Evolutionary conservation across 2,329 filamentous ascomycete species (phyloP).

Genomic region (Fusarium fracticaudum): DNA sequence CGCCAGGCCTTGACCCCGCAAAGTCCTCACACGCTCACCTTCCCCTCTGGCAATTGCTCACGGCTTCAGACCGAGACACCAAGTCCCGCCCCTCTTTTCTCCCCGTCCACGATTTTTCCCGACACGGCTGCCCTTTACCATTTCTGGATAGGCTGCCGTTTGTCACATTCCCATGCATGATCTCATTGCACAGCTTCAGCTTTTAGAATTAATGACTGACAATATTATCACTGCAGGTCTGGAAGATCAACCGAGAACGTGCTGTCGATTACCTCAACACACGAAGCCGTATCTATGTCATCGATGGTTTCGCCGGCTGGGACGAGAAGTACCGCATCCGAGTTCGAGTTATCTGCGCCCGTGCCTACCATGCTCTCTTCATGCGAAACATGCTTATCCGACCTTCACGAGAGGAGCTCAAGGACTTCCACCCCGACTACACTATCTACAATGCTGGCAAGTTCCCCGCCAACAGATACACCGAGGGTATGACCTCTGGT

Average conservation of each 20-base stretch:
- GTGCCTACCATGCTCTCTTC: constrained; percentile 99
- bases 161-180: background rate
- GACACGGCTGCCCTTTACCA: constrained; percentile 25
- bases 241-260: constrained; percentile 99
- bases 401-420: constrained; percentile 87
- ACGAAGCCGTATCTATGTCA: constrained; percentile 96
- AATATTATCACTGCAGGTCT: constrained; percentile 72
- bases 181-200: constrained; percentile 5
- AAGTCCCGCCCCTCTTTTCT: constrained; percentile 33
- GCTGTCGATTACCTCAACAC: constrained; percentile 99
- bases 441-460: constrained; percentile 99
- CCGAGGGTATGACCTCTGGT: constrained; percentile 97
- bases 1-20: constrained; percentile 37
- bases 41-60: constrained; percentile 18
- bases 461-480: constrained; percentile 98
- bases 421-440: constrained; percentile 99
- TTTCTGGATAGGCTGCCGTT: constrained; percentile 21
- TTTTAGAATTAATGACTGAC: constrained; percentile 29
- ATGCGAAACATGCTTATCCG: constrained; percentile 99
- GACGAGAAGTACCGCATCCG: constrained; percentile 98
- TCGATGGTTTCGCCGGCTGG: constrained; percentile 98
- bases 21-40: constrained; percentile 23
- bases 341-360: constrained; percentile 97
- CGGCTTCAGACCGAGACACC: constrained; percentile 36
- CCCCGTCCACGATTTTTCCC: constrained; percentile 38